phyloP scores from a whole-genome alignment of 202 grass and related monocot genomes.

The Bolboschoenoplectus hybrid region DNA sequence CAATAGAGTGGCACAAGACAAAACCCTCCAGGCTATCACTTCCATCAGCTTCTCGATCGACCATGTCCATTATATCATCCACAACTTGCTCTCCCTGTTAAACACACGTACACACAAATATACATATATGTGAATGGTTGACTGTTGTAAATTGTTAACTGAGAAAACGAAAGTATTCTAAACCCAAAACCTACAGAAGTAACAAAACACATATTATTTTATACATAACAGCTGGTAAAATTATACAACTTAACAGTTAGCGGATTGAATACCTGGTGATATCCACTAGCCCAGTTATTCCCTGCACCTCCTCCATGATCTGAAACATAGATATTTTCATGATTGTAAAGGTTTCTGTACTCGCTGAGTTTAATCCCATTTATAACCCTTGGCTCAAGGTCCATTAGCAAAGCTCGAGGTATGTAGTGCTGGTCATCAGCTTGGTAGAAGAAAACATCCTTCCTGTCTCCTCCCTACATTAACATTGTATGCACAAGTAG shows the following conservation, averaged over 20 bases:
- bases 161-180: background rate
- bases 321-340: conserved; percentile 93
- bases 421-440: conserved; percentile 99
- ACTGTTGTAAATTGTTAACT: background rate
- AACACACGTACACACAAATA: background rate
- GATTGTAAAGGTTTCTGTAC: conserved; percentile 95
- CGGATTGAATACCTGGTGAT: conserved; percentile 65
- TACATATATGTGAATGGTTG: conserved; percentile 26
- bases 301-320: conserved; percentile 98
- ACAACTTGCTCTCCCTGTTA: conserved; percentile 92
- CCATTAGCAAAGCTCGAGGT: conserved; percentile 91
- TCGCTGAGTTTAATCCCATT: conserved; percentile 96
- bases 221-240: background rate
- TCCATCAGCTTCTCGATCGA: conserved; percentile 98
- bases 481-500: background rate
- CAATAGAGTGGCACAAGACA: conserved; percentile 95
- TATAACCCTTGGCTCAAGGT: conserved; percentile 93
- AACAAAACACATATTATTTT: background rate
- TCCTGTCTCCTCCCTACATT: conserved; percentile 92
- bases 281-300: conserved; percentile 98
- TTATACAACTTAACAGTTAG: background rate
- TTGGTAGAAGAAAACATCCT: conserved; percentile 99
- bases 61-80: conserved; percentile 99
- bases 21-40: conserved; percentile 98
- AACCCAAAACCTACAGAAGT: background rate